Percentiles rank a stretch among this genome's conserved stretches.
Conservation (phyloP, 371 early-diverging fungal genomes). For the Phascolomyces articulosus region DNA sequence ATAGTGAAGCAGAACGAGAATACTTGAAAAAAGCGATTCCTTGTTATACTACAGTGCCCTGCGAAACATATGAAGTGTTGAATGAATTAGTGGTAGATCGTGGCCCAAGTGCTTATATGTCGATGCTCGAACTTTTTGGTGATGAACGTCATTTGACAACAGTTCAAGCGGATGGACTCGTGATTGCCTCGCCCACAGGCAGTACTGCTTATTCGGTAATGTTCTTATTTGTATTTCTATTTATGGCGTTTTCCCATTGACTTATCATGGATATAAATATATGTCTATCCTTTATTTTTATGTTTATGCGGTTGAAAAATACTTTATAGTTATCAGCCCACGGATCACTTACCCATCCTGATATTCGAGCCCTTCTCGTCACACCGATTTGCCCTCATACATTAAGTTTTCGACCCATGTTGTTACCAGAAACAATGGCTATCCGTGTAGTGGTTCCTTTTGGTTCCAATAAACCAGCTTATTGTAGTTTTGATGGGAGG, state of each 20-base stretch:
- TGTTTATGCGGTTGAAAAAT: too few relatives aligned
- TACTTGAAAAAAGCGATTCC: conserved; percentile 21
- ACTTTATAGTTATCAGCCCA: conserved; percentile 76
- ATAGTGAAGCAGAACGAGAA: conserved; percentile 4
- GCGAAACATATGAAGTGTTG: conserved; percentile 64
- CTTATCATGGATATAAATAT: too few relatives aligned
- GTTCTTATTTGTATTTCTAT: too few relatives aligned
- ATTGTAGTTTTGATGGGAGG: conserved; percentile 90
- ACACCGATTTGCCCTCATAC: conserved; percentile 97
- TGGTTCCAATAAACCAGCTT: conserved; percentile 71
- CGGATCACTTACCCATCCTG: conserved; percentile 94
- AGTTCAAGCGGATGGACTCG: conserved; percentile 90
- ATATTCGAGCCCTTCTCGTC: conserved; percentile 86
- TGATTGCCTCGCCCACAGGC: conserved; percentile 93
- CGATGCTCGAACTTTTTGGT: conserved; percentile 87
- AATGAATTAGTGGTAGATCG: conserved; percentile 88
- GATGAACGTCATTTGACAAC: conserved; percentile 84
- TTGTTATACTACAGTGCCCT: conserved; percentile 39
- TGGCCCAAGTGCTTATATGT: conserved; percentile 88
- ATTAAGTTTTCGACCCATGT: conserved; percentile 91
- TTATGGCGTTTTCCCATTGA: too few relatives aligned
- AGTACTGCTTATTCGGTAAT: conserved; percentile 91
- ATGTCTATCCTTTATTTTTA: too few relatives aligned
- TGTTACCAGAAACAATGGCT: conserved; percentile 87
- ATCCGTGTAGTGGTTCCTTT: conserved; percentile 77